Evolutionary conservation across 495 filamentous ascomycete genomes (phyloP), one percentile per base, ranked within the genome.

Genomic region (Cercophora sp.): DNA sequence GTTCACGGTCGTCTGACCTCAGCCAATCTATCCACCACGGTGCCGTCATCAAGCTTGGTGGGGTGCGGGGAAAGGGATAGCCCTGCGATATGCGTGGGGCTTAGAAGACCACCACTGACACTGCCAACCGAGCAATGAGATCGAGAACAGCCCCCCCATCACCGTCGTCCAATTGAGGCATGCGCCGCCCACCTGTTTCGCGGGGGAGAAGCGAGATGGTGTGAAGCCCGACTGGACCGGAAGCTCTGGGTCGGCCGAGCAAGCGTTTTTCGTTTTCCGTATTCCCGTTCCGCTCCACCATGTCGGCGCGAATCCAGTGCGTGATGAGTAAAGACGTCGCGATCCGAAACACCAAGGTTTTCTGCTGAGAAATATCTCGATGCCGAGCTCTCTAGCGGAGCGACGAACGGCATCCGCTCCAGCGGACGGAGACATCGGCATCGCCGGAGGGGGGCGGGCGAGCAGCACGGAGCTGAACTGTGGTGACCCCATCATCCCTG

Each of bases 281-380:
- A 44, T 52, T 57, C 51, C 58, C 58, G 58, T 55, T 52, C 53
- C 55, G 58, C 55, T 54, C 55, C 58, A 52, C 58, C 58, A 58
- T 48, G 39, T 55, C 48, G 50, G 49, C 48, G 15, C 3, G 29
- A 22, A 37, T 11, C n/a, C 13, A 40, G 24, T 3, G 22, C 20
- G 31, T 29, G 51, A 27, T 54, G 51, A 54, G 43, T 54, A 46
- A 45, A 35, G 22, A 13, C n/a, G n/a, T n/a, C n/a, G n/a, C n/a
- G n/a, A n/a, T n/a, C n/a, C n/a, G n/a, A n/a, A n/a, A n/a, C n/a
- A n/a, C n/a, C n/a, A n/a, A n/a, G n/a, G n/a, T n/a, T n/a, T n/a
- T n/a, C n/a, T n/a, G n/a, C n/a, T n/a, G n/a, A n/a, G n/a, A n/a
- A n/a, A 15, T 8, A 5, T 39, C 8, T 8, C 15, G 40, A 43